Evolutionary conservation across 2,329 filamentous ascomycete species (phyloP).

Genomic region (Cytospora paraplurivora): DNA sequence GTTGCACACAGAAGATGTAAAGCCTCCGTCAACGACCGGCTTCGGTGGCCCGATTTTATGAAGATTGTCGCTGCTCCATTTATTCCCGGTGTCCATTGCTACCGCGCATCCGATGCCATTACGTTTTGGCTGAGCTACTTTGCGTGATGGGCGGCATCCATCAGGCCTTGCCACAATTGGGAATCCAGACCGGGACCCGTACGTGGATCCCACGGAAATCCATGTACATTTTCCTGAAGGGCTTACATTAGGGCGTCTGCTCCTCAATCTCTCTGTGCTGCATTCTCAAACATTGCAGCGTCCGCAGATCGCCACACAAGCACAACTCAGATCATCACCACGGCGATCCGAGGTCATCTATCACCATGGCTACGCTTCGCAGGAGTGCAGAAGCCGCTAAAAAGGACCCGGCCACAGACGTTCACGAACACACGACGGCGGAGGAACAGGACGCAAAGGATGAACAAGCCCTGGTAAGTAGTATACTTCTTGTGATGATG

Average conservation of each 20-base stretch:
- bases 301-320: too few species aligned
- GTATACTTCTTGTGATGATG: not conserved
- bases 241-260: not conserved
- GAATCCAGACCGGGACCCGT: not conserved
- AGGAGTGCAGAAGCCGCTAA: not conserved
- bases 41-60: constrained; percentile 3
- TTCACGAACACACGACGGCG: constrained; percentile 1
- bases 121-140: constrained; percentile 9
- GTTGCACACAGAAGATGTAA: not conserved
- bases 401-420: constrained; percentile 8
- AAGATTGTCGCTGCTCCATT: constrained; percentile 9
- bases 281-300: too few species aligned
- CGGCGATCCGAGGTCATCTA: not conserved
- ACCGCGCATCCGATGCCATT: constrained; percentile 4
- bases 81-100: constrained; percentile 4
- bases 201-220: not conserved
- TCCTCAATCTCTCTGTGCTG: too few species aligned
- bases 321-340: not conserved
- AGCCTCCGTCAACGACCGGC: constrained; percentile 5
- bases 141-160: constrained; percentile 1
- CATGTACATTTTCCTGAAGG: not conserved
- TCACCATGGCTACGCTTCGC: not conserved
- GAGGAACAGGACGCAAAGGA: constrained; percentile 13
- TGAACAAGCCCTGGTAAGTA: constrained; percentile 1
- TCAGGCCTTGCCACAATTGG: constrained; percentile 4